Percentiles rank a stretch among this genome's conserved stretches.
Evolutionary conservation across 306 rosid genomes (phyloP).

Genomic region (Malus sylvestris): DNA sequence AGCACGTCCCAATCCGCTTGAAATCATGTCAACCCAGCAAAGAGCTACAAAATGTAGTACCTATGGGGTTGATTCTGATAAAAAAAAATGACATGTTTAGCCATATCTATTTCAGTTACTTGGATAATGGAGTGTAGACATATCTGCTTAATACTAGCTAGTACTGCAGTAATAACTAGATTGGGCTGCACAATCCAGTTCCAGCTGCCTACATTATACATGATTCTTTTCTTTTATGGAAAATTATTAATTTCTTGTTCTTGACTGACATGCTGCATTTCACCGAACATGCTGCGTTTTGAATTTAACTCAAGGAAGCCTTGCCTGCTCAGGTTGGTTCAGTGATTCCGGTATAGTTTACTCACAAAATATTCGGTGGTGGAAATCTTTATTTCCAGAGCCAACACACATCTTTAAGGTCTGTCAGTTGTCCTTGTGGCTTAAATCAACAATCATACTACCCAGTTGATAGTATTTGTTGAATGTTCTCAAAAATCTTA

Average conservation of each 20-base stretch:
- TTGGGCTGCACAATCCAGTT: background rate
- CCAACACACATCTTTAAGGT: too few relatives aligned
- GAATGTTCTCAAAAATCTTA: too few relatives aligned
- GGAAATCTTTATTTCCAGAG: too few relatives aligned
- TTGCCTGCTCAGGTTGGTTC: background rate
- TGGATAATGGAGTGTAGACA: background rate
- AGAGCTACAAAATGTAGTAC: background rate
- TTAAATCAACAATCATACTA: too few relatives aligned
- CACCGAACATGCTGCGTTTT: background rate
- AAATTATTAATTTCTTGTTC: background rate
- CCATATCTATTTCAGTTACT: background rate
- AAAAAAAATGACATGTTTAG: background rate
- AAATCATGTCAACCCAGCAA: background rate
- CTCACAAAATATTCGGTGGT: too few relatives aligned
- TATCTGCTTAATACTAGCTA: background rate
- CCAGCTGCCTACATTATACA: background rate
- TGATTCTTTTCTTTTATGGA: background rate
- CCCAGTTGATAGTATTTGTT: too few relatives aligned
- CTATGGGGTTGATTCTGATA: background rate
- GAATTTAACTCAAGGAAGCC: background rate
- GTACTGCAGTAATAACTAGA: background rate
- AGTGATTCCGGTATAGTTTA: too few relatives aligned
- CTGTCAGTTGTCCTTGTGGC: too few relatives aligned
- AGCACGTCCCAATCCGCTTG: background rate
- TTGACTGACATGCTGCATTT: background rate